These are phyloP conservation scores for Bipolaris gigantea DNA, from an alignment of 2,329 filamentous ascomycete genomes.

Conservation along the genomic window DNA sequence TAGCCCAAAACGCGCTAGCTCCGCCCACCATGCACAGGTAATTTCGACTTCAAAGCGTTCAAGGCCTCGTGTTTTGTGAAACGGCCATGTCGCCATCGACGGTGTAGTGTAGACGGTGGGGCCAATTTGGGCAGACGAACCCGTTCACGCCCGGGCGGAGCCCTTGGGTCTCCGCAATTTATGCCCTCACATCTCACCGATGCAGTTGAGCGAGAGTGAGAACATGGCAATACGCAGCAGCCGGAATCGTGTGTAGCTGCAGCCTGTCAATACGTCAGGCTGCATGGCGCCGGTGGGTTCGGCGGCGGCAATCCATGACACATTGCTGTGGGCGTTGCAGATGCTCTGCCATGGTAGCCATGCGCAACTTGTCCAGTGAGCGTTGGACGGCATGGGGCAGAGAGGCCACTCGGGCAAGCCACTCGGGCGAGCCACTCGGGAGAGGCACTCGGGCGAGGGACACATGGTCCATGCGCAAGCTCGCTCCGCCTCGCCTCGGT, in stretches of 20 bases:
- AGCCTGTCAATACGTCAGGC: not conserved
- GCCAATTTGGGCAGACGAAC: not conserved
- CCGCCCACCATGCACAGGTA: conserved; percentile 13
- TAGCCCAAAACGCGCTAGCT: conserved; percentile 16
- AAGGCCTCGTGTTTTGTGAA: conserved; percentile 2
- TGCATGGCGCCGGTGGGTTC: not conserved
- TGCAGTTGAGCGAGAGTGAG: not conserved
- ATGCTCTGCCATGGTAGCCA: not conserved
- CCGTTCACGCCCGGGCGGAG: not conserved
- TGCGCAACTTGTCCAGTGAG: not conserved
- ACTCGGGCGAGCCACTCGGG: no score
- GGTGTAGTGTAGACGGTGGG: not conserved
- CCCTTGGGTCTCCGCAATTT: not conserved
- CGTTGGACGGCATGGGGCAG: not conserved
- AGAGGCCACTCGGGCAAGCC: no score
- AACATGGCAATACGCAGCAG: not conserved
- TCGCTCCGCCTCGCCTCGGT: conserved; percentile 13
- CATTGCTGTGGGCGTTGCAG: not conserved
- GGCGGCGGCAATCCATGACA: not conserved
- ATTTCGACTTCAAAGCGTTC: conserved; percentile 16
- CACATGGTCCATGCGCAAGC: conserved; percentile 14
- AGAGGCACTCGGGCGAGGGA: not conserved
- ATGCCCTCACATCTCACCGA: not conserved
- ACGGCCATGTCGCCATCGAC: conserved; percentile 1
- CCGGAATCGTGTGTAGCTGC: not conserved